phyloP scores from a whole-genome alignment of 1,139 yeast species.

The Geotrichum bryndzae region DNA sequence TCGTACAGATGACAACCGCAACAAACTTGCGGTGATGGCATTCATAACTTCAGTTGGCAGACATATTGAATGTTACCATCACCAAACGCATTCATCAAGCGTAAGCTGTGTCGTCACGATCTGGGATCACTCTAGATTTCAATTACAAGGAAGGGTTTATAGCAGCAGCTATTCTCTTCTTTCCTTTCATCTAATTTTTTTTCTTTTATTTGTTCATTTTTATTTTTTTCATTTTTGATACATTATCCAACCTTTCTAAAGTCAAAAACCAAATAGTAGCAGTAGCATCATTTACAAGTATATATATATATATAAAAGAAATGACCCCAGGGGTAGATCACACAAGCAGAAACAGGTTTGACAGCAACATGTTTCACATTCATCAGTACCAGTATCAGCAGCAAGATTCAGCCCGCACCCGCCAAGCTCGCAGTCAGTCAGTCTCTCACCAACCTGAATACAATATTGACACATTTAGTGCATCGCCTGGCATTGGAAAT shows the following conservation, averaged over 20 bases:
- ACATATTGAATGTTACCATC: not conserved
- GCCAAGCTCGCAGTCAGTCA: conserved; percentile 4
- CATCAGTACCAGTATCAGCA: not conserved
- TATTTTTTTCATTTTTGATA: too few species aligned
- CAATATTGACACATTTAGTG: not conserved
- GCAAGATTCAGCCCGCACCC: not conserved
- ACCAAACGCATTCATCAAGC: not conserved
- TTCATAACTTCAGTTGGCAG: not conserved
- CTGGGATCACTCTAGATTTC: too few species aligned
- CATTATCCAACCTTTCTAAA: not conserved
- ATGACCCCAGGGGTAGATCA: not conserved
- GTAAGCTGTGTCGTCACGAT: not conserved
- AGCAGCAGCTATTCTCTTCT: too few species aligned
- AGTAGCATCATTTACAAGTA: not conserved
- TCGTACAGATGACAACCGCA: not conserved
- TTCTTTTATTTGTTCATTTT: too few species aligned
- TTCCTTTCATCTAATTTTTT: too few species aligned
- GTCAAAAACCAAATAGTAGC: not conserved
- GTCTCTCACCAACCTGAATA: conserved; percentile 6
- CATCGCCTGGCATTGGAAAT: not conserved
- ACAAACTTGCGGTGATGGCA: not conserved
- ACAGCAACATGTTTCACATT: not conserved
- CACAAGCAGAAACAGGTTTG: not conserved
- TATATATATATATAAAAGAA: too few species aligned
- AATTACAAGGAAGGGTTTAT: too few species aligned